These are phyloP conservation scores for Thelephora terrestris DNA, from an alignment of 1,284 basidiomycete genomes.

Conservation along the genomic window DNA sequence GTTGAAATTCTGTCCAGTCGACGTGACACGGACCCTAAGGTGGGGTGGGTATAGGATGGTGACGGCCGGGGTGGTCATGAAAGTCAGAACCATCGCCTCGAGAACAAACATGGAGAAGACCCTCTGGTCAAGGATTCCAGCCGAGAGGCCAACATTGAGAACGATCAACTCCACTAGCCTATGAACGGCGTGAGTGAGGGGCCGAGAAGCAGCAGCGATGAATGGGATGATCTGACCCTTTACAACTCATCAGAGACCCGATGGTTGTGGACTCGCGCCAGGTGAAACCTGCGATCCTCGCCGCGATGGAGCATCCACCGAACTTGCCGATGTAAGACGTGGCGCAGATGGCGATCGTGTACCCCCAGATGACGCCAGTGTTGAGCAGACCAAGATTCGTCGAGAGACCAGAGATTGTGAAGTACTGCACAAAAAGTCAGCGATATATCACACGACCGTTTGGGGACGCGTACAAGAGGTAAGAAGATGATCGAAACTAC, in stretches of 20 bases:
- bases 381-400: conserved; percentile 58
- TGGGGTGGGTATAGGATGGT: conserved; percentile 68
- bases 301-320: conserved; percentile 42
- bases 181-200: conserved; percentile 2
- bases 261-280: conserved; percentile 55
- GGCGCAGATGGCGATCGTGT: conserved; percentile 38
- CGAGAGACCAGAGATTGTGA: conserved; percentile 54
- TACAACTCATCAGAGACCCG: conserved; percentile 67
- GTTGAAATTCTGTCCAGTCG: conserved; percentile 35
- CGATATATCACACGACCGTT: not conserved
- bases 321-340: conserved; percentile 56
- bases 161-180: conserved; percentile 51
- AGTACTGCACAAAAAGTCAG: conserved; percentile 30
- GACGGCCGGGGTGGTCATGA: conserved; percentile 84
- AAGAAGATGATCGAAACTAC: conserved; percentile 50
- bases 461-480: conserved; percentile 35
- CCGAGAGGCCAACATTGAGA: conserved; percentile 59
- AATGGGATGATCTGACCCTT: conserved; percentile 37
- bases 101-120: conserved; percentile 90
- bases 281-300: conserved; percentile 41
- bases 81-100: conserved; percentile 79
- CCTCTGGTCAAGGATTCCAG: conserved; percentile 56
- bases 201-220: not conserved
- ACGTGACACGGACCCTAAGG: conserved; percentile 37
- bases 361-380: conserved; percentile 54